Evolutionary conservation across 2,329 filamentous ascomycete genomes (phyloP).

Genomic region (Sphaerulina vaccinii): DNA sequence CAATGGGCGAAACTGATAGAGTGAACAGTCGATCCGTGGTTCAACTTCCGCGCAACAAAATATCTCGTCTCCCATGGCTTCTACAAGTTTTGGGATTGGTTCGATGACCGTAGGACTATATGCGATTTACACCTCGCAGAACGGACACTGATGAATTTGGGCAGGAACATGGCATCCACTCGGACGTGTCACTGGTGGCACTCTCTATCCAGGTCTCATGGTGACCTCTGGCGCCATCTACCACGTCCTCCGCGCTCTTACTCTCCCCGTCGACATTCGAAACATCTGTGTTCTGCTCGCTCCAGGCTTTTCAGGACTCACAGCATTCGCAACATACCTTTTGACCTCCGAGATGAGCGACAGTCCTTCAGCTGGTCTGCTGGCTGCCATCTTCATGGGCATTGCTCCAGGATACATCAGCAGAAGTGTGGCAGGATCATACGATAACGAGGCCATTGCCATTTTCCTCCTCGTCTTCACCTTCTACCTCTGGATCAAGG

Average conservation of each 20-base stretch:
- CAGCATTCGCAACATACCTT: conserved; percentile 88
- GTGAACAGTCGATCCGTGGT: conserved; percentile 89
- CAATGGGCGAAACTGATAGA: conserved; percentile 16
- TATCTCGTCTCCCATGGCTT: conserved; percentile 96
- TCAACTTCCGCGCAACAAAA: conserved; percentile 98
- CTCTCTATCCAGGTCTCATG: conserved; percentile 98
- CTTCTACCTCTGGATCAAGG: conserved; percentile 99
- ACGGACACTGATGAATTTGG: background rate
- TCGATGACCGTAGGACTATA: conserved; percentile 75
- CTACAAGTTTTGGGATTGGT: conserved; percentile 99
- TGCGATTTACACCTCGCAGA: background rate
- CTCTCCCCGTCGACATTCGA: conserved; percentile 93
- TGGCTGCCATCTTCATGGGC: conserved; percentile 94
- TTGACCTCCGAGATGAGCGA: conserved; percentile 96
- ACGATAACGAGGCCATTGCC: conserved; percentile 99
- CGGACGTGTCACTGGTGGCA: conserved; percentile 95
- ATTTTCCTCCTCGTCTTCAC: conserved; percentile 98
- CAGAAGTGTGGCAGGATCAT: conserved; percentile 93
- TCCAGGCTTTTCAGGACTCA: conserved; percentile 89
- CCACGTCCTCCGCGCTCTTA: conserved; percentile 83
- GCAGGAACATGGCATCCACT: conserved; percentile 95
- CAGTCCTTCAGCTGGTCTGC: conserved; percentile 89
- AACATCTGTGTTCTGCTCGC: conserved; percentile 98
- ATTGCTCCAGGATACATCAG: conserved; percentile 98
- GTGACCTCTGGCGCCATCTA: conserved; percentile 97